phyloP scores from a whole-genome alignment of 345 rosid species.

The Eucalyptus erythrocorys region DNA sequence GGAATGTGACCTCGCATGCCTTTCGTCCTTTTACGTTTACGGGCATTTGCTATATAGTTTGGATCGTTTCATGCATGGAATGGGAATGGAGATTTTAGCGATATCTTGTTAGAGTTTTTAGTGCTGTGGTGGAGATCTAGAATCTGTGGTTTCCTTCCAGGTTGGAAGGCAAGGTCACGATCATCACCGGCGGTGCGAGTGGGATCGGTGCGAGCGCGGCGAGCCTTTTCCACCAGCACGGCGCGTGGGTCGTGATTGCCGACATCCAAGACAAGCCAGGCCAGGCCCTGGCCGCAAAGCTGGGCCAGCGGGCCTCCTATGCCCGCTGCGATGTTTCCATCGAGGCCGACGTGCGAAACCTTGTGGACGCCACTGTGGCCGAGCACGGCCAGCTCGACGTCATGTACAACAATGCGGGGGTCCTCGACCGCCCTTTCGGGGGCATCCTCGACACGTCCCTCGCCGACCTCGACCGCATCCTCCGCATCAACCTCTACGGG shows the following conservation, averaged over 20 bases:
- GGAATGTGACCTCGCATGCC: not conserved
- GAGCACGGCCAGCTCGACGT: not conserved
- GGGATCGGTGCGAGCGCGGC: not conserved
- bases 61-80: not conserved
- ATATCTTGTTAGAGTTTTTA: not conserved
- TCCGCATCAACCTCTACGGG: not conserved
- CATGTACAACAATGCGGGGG: not conserved
- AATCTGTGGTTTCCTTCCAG: not conserved
- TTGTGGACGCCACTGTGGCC: not conserved
- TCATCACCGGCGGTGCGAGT: not conserved
- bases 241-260: not conserved
- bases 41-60: not conserved
- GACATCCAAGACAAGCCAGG: not conserved
- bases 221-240: not conserved
- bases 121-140: not conserved
- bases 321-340: not conserved
- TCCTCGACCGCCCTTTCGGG: not conserved
- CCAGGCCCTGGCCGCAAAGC: not conserved
- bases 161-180: not conserved
- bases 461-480: not conserved
- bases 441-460: not conserved
- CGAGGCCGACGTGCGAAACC: not conserved
- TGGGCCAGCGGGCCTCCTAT: not conserved
- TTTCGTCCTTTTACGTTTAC: not conserved
- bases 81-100: not conserved